Evolutionary conservation across 768 basidiomycete species (phyloP), one percentile per base, ranked within the genome.

Genomic region (Botryobasidium botryosum): DNA sequence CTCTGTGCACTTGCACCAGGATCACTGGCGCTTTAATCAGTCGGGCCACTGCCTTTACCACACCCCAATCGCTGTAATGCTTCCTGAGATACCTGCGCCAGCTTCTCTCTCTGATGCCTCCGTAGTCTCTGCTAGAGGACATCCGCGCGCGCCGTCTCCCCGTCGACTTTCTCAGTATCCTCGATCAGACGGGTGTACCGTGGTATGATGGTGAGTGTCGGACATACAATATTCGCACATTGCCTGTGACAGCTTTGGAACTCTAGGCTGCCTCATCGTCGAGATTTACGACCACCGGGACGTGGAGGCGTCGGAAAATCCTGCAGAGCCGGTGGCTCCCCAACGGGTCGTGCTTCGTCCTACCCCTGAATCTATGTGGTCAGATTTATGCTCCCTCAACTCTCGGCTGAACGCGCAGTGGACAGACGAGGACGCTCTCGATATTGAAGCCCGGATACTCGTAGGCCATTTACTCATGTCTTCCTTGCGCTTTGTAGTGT

Each of bases 131-230:
- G 5, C 66, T 88, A 32, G 85, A 88, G 54, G 85, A 88, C 56
- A 76, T 88, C 44, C 73, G 81, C 38, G 77, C 77, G 6, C 74
- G 81, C 52, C 69, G 83, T 38, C 86, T 88, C 67, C 85, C 85
- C 10, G 75, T 79, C 25, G 85, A 88, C 62, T 85, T 83, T 57
- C 65, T 86, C 10, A 80, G 85, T 49, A 61, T 85, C 24, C 85
- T 88, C 52, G 79, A 88, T 50, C 61, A 68, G 18, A 72, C 75
- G 3, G 68, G 67, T 46, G 69, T 84, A 3, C 80, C 81, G 18
- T 88, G 84, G 60, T 88, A 86, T 58, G 80, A 87, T 57, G 85
- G 84, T 83, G 48, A 23, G 41, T 10, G 68, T 62, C 27, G 33
- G 10, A 15, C 15, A 17, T 8, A 7, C 10, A 43, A 15, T 32